phyloP scores from a whole-genome alignment of 2,329 filamentous ascomycete genomes.

The Metarhizium sp. region DNA sequence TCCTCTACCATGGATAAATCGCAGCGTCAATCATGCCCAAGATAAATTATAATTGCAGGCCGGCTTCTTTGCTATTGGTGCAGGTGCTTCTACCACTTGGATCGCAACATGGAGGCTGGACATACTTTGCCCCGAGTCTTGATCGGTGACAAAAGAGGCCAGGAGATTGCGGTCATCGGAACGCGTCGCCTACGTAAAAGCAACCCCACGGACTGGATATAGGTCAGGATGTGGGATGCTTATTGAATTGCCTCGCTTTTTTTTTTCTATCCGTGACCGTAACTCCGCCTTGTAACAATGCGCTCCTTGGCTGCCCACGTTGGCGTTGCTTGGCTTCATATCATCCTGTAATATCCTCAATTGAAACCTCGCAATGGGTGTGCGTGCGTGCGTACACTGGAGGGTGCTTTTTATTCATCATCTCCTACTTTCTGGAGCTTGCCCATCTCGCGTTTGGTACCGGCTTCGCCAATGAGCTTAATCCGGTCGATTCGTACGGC shows the following conservation, averaged over 20 bases:
- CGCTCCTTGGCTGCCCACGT: neutral
- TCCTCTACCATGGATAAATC: slow-evolving; percentile 45
- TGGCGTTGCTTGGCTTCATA: neutral
- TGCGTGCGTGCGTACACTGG: neutral
- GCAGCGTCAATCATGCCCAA: slow-evolving; percentile 74
- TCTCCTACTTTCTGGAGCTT: slow-evolving; percentile 93
- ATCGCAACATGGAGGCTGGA: slow-evolving; percentile 14
- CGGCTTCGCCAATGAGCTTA: slow-evolving; percentile 75
- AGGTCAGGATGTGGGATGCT: neutral
- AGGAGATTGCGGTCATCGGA: neutral
- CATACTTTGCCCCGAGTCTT: slow-evolving; percentile 1
- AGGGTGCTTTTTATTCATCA: slow-evolving; percentile 37
- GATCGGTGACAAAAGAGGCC: neutral
- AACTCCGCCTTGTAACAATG: neutral
- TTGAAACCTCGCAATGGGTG: neutral
- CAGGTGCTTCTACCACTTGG: slow-evolving; percentile 18
- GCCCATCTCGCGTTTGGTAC: slow-evolving; percentile 86
- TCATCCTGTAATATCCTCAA: neutral
- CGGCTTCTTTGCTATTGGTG: slow-evolving; percentile 41
- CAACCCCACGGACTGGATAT: neutral
- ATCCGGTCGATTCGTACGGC: slow-evolving; percentile 76
- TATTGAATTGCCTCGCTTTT: neutral
- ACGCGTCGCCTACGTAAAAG: neutral
- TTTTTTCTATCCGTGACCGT: neutral
- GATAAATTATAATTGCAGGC: slow-evolving; percentile 71